Evolutionary conservation across 176 grass and related monocot genomes (phyloP).

Genomic region (Oryza rufipogon): DNA sequence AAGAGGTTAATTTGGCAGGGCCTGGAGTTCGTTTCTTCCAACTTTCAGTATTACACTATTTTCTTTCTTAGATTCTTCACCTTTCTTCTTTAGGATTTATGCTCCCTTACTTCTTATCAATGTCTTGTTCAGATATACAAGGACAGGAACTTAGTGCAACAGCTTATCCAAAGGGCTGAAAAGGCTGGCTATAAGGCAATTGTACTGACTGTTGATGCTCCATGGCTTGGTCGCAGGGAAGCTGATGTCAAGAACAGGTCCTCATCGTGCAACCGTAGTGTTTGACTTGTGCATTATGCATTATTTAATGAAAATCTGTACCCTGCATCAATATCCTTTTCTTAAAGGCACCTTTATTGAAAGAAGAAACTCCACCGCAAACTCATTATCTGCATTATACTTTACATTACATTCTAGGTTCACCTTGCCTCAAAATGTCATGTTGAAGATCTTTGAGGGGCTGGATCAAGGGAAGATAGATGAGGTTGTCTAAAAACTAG

Average conservation of each 20-base stretch:
- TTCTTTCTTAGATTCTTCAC: not conserved
- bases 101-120: not conserved
- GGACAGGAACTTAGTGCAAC: constrained; percentile 76
- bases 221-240: constrained; percentile 88
- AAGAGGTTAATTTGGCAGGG: constrained; percentile 85
- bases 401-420: constrained; percentile 52
- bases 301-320: not conserved
- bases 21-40: constrained; percentile 93
- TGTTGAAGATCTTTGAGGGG: constrained; percentile 79
- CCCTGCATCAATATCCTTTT: not conserved
- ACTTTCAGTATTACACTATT: constrained; percentile 65
- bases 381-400: not conserved
- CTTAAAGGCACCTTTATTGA: not conserved
- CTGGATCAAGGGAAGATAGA: constrained; percentile 79
- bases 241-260: constrained; percentile 94
- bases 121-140: constrained; percentile 74
- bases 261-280: not conserved
- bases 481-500: constrained; percentile 50
- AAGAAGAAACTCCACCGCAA: not conserved
- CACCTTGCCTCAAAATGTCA: constrained; percentile 66
- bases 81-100: not conserved
- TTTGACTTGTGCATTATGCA: not conserved
- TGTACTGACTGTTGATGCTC: constrained; percentile 83
- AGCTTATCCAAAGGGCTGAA: constrained; percentile 82
- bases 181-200: constrained; percentile 86